These are phyloP conservation scores for Penicillium canescens DNA, from an alignment of 495 filamentous ascomycete genomes.

Conservation along the genomic window DNA sequence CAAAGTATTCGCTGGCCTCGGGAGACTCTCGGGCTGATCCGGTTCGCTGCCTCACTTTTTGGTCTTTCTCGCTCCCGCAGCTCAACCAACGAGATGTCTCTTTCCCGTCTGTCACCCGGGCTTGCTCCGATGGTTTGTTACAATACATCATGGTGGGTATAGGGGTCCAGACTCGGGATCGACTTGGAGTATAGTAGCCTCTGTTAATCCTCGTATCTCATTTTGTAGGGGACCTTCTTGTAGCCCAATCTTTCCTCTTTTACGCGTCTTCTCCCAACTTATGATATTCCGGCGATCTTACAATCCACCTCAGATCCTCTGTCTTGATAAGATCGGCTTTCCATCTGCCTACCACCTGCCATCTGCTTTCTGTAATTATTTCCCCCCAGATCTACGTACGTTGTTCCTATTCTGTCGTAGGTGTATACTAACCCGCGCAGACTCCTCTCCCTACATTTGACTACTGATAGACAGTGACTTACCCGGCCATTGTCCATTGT, in stretches of 20 bases:
- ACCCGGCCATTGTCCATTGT: conserved; percentile 8
- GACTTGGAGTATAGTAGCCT: conserved; percentile 11
- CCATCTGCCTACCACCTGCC: background rate
- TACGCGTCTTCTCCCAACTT: conserved; percentile 7
- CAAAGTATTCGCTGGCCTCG: conserved; percentile 16
- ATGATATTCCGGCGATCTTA: background rate
- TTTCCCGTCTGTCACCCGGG: conserved; percentile 1
- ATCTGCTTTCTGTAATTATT: background rate
- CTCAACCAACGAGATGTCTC: conserved; percentile 7
- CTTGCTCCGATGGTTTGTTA: background rate
- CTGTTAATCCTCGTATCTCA: conserved; percentile 9
- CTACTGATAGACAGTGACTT: conserved; percentile 31
- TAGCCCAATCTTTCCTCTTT: conserved; percentile 3
- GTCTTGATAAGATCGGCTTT: conserved; percentile 9
- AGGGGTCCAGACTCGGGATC: conserved; percentile 13
- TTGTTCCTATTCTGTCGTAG: background rate
- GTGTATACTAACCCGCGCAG: background rate
- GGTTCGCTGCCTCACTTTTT: conserved; percentile 51
- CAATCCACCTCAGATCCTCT: conserved; percentile 3
- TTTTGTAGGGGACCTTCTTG: conserved; percentile 5
- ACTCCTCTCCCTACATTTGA: background rate
- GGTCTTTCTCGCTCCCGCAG: conserved; percentile 1
- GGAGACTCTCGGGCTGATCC: conserved; percentile 32
- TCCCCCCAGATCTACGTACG: background rate
- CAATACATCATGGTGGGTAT: background rate